Conservation (phyloP, 148 eudicot genomes). For the Agrostemma githago region DNA sequence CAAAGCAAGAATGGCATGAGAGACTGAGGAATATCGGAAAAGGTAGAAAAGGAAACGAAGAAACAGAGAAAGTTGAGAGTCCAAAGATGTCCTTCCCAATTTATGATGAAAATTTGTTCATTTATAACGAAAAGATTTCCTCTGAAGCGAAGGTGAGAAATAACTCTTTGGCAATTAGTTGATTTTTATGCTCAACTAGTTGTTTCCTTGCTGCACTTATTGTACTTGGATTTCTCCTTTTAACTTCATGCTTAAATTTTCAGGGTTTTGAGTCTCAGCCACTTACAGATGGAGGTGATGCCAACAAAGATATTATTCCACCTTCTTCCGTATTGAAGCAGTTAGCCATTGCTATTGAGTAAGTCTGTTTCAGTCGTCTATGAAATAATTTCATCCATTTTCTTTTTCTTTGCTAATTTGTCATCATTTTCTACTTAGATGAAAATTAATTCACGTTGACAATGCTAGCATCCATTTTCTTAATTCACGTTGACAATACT, state of each 20-base stretch:
- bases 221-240: not conserved
- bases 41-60: slow-evolving; percentile 58
- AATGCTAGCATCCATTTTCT: not conserved
- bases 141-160: slow-evolving; percentile 48
- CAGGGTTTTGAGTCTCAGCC: slow-evolving; percentile 51
- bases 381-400: not conserved
- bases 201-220: slow-evolving; percentile 9
- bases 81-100: slow-evolving; percentile 60
- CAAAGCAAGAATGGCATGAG: slow-evolving; percentile 81
- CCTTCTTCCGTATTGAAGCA: slow-evolving; percentile 59
- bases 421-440: not conserved
- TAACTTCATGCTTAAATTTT: slow-evolving; percentile 13
- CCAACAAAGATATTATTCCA: slow-evolving; percentile 47
- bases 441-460: slow-evolving; percentile 1
- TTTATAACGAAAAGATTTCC: slow-evolving; percentile 39
- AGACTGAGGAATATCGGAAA: slow-evolving; percentile 61
- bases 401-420: not conserved
- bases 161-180: not conserved
- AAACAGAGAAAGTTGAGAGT: slow-evolving; percentile 52
- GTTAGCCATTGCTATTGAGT: slow-evolving; percentile 75
- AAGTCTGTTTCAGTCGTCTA: slow-evolving; percentile 31
- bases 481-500: not conserved
- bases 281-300: slow-evolving; percentile 31
- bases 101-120: slow-evolving; percentile 56
- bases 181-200: slow-evolving; percentile 5